Percentiles rank a stretch among this genome's conserved stretches.
phyloP scores from a whole-genome alignment of 1,284 basidiomycete genomes.

The Sutorius eximius region DNA sequence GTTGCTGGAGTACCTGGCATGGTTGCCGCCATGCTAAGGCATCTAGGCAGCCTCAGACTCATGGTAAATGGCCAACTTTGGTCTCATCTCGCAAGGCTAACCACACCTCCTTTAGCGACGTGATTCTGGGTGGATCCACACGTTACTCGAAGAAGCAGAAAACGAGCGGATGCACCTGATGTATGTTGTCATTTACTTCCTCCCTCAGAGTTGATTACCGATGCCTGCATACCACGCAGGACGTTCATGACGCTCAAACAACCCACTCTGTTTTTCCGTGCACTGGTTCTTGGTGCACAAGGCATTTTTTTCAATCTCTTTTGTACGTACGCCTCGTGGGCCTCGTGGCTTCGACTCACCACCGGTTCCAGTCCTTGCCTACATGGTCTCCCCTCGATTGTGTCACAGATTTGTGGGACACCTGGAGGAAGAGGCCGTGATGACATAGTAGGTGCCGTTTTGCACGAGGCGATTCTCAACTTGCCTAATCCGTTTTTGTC shows the following conservation, averaged over 20 bases:
- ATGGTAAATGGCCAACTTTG: constrained; percentile 53
- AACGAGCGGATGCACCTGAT: constrained; percentile 96
- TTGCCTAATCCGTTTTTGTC: constrained; percentile 12
- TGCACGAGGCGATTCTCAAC: constrained; percentile 29
- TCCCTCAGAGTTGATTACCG: constrained; percentile 7
- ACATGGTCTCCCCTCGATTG: constrained; percentile 77
- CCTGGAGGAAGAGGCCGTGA: constrained; percentile 93
- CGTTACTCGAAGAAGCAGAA: constrained; percentile 89
- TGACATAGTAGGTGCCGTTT: constrained; percentile 68
- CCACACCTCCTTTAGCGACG: constrained; percentile 53
- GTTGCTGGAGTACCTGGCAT: constrained; percentile 94
- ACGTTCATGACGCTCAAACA: constrained; percentile 87
- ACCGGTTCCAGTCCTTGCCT: constrained; percentile 62
- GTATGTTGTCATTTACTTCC: constrained; percentile 36
- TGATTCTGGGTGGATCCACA: constrained; percentile 87
- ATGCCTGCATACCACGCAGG: constrained; percentile 41
- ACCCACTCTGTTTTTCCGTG: constrained; percentile 78
- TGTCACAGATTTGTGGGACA: constrained; percentile 96
- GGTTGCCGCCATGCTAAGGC: constrained; percentile 87
- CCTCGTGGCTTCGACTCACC: constrained; percentile 18
- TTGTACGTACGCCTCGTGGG: constrained; percentile 54
- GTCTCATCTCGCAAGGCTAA: constrained; percentile 10
- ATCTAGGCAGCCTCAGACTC: constrained; percentile 78
- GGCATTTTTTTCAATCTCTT: constrained; percentile 90
- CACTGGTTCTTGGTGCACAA: constrained; percentile 83